A percentile compares a stretch with the other conserved stretches of the same genome.
phyloP scores from a whole-genome alignment of 2,329 filamentous ascomycete species.

The Myriosclerotinia duriaeana region DNA sequence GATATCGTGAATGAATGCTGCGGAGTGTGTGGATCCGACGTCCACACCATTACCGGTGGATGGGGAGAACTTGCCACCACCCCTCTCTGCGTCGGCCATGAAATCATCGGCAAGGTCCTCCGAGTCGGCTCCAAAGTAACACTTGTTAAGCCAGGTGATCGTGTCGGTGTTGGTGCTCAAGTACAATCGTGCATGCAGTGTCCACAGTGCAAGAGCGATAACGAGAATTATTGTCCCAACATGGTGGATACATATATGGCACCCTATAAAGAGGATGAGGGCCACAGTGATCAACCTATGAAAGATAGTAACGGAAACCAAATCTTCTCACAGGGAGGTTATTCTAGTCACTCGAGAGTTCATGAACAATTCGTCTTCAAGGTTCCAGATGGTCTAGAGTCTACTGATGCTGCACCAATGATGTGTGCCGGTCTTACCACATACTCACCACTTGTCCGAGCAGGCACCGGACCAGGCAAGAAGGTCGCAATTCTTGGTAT shows the following conservation, averaged over 20 bases:
- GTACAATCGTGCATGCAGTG: slow-evolving; percentile 51
- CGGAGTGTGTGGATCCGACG: slow-evolving; percentile 47
- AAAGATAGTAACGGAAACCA: slow-evolving; percentile 21
- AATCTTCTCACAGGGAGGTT: slow-evolving; percentile 52
- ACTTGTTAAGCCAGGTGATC: slow-evolving; percentile 51
- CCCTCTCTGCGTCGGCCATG: slow-evolving; percentile 46
- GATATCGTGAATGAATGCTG: slow-evolving; percentile 75
- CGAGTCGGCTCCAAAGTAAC: slow-evolving; percentile 63
- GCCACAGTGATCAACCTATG: slow-evolving; percentile 22
- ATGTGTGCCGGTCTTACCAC: slow-evolving; percentile 77
- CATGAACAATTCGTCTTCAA: slow-evolving; percentile 60
- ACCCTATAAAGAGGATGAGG: slow-evolving; percentile 29
- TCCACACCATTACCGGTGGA: slow-evolving; percentile 38
- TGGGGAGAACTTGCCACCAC: slow-evolving; percentile 28
- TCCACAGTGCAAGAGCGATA: slow-evolving; percentile 48
- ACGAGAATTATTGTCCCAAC: slow-evolving; percentile 39
- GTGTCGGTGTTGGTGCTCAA: slow-evolving; percentile 55
- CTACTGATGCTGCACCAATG: slow-evolving; percentile 61
- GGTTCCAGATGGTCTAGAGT: slow-evolving; percentile 53
- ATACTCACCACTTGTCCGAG: slow-evolving; percentile 66
- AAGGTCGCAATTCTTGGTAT: slow-evolving; percentile 67
- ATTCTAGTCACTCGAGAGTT: slow-evolving; percentile 51
- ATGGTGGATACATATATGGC: slow-evolving; percentile 33
- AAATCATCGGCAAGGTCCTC: slow-evolving; percentile 47
- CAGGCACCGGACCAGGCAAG: slow-evolving; percentile 68